Evolutionary conservation across 306 rosid genomes (phyloP), one percentile per base, ranked within the genome.

Genomic region (Dryas alaskensis): DNA sequence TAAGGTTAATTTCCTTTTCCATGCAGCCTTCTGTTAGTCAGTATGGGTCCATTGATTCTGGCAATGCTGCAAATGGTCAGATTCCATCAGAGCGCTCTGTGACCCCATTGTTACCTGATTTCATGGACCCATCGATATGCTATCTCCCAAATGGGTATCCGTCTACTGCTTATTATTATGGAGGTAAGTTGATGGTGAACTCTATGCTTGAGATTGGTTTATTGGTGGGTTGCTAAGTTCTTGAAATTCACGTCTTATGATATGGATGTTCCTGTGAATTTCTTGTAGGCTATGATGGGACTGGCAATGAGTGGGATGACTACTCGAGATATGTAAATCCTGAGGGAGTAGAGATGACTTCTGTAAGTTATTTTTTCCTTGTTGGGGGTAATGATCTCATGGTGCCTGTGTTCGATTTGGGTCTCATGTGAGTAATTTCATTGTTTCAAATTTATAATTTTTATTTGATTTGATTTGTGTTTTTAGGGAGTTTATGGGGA

Each of bases 401-500:
- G 8, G 10, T 11, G 31, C 7, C 16, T 43, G 37, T 7, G n/a
- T 17, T 67, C 40, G 47, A 17, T 4, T 19, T 14, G 25, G 25
- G 16, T 53, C 16, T 6, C 49, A 31, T 37, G 6, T 11, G 9
- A 4, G 7, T 17, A 10, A 16, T 65, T 19, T 62, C 6, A 12
- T 67, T 62, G 27, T 62, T 17, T 40, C 25, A 14, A 48, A 8
- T 5, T 44, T 46, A 8, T 14, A 10, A 31, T 7, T 65, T 12
- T 65, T 1, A 65, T 66, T 45, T 27, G 1, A 44, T 65, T 31
- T 27, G 31, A 37, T 55, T 69, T 67, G 17, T 58, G 13, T 58
- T 60, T 44, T 19, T 79, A 94, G 99, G 96, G 92, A 19, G 87
- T 92, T 79, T 94, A 92, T 44, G 97, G 99, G 73, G 99, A 92